These are phyloP conservation scores for Colletotrichum somersetense DNA, from an alignment of 2,329 filamentous ascomycete genomes.

Conservation along the genomic window DNA sequence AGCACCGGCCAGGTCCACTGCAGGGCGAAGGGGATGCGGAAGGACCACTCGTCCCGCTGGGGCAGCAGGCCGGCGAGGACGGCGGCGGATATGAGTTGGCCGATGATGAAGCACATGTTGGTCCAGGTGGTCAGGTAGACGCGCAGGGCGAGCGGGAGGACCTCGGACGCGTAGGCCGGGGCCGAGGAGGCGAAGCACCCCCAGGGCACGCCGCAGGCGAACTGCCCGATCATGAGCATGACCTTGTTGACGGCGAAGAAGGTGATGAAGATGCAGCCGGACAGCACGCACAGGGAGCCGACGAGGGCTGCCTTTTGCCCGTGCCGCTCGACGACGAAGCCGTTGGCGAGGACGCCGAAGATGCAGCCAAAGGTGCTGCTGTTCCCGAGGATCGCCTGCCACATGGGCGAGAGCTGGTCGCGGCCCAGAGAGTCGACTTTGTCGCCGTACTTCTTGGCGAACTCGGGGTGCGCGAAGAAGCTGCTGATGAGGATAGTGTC, in stretches of 20 bases:
- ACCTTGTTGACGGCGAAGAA: slow-evolving; percentile 53
- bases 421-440: slow-evolving; percentile 43
- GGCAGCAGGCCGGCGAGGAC: slow-evolving; percentile 54
- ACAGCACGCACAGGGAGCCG: slow-evolving; percentile 50
- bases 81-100: slow-evolving; percentile 55
- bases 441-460: slow-evolving; percentile 47
- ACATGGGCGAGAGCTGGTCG: slow-evolving; percentile 55
- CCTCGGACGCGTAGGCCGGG: slow-evolving; percentile 62
- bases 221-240: slow-evolving; percentile 52
- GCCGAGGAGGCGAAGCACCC: slow-evolving; percentile 59
- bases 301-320: slow-evolving; percentile 56
- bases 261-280: slow-evolving; percentile 54
- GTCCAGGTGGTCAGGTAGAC: slow-evolving; percentile 60
- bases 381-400: slow-evolving; percentile 59
- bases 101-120: slow-evolving; percentile 59
- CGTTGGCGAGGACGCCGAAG: slow-evolving; percentile 58
- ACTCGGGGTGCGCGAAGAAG: slow-evolving; percentile 48
- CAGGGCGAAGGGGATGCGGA: slow-evolving; percentile 60
- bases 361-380: slow-evolving; percentile 58
- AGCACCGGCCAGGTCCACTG: slow-evolving; percentile 63
- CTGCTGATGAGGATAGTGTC: slow-evolving; percentile 44
- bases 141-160: slow-evolving; percentile 54
- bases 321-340: slow-evolving; percentile 53
- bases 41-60: slow-evolving; percentile 56
- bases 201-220: slow-evolving; percentile 53